Conservation (phyloP, 164 flowering plant species). For the Aristolochia californica region DNA sequence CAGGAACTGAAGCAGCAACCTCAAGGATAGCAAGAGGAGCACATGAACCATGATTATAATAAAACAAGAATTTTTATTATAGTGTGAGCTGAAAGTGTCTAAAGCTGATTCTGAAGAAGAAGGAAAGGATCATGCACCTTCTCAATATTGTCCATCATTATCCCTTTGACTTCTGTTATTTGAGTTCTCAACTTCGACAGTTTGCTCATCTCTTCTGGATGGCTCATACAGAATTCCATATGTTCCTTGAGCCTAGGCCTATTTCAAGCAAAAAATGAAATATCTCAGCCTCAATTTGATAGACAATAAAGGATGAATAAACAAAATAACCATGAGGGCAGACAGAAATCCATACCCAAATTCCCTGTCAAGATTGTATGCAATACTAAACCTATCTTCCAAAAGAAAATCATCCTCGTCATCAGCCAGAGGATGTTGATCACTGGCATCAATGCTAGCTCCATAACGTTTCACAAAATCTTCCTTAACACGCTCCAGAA, state of each 20-base stretch:
- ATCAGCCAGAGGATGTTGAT: conserved; percentile 73
- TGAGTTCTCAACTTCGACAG: conserved; percentile 15
- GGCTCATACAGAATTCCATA: conserved; percentile 13
- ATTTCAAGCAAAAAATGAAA: neutral
- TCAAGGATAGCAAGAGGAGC: neutral
- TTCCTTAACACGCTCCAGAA: conserved; percentile 89
- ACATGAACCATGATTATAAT: neutral
- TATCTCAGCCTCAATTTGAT: neutral
- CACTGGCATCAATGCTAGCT: conserved; percentile 43
- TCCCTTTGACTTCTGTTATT: conserved; percentile 16
- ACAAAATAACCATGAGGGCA: neutral
- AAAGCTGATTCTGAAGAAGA: neutral
- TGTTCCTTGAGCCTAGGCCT: conserved; percentile 14
- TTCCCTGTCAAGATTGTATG: conserved; percentile 93
- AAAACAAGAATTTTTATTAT: neutral
- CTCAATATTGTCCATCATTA: conserved; percentile 17
- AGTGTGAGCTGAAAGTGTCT: neutral
- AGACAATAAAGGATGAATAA: neutral
- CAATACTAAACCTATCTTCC: conserved; percentile 88
- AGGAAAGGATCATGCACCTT: conserved; percentile 5
- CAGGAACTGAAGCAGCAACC: neutral
- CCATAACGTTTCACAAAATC: conserved; percentile 85
- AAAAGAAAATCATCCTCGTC: conserved; percentile 78
- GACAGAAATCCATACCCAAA: conserved; percentile 63
- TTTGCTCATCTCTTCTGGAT: conserved; percentile 19